These are phyloP conservation scores for Dioscorea zingiberensis DNA, from an alignment of 106 monocot genomes.

Conservation along the genomic window DNA sequence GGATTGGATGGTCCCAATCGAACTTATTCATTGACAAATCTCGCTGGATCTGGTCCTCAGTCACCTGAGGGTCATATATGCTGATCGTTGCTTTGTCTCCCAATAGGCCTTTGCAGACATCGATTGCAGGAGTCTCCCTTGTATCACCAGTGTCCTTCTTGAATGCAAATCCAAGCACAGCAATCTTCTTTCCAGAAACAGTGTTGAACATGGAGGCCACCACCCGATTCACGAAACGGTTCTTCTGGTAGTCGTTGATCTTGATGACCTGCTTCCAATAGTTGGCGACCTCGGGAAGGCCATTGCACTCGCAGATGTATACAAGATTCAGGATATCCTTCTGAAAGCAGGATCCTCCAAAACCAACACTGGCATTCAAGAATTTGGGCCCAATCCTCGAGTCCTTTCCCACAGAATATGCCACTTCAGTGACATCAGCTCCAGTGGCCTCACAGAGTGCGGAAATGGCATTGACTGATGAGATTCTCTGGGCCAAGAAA, in stretches of 20 bases:
- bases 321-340: constrained; percentile 44
- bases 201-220: constrained; percentile 46
- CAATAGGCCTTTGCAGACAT: constrained; percentile 44
- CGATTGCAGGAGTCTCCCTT: constrained; percentile 44
- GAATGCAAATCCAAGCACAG: constrained; percentile 44
- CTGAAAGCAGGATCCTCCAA: constrained; percentile 50
- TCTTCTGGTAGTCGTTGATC: constrained; percentile 48
- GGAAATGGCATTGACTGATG: constrained; percentile 41
- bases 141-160: constrained; percentile 54
- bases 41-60: constrained; percentile 41
- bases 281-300: constrained; percentile 34
- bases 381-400: constrained; percentile 40
- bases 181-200: constrained; percentile 34
- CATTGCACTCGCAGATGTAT: constrained; percentile 51
- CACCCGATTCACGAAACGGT: constrained; percentile 33
- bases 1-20: constrained; percentile 46
- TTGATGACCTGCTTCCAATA: constrained; percentile 54
- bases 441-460: constrained; percentile 47
- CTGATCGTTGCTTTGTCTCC: constrained; percentile 33
- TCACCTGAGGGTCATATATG: constrained; percentile 46
- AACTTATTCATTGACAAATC: constrained; percentile 44
- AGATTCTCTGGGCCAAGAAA: constrained; percentile 40
- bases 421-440: constrained; percentile 32
- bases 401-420: constrained; percentile 41
- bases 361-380: constrained; percentile 41